Percentiles rank a stretch among this genome's conserved stretches.
These are phyloP conservation scores for Knoxia roxburghii DNA, from an alignment of 257 asterid genomes.

Conservation along the genomic window DNA sequence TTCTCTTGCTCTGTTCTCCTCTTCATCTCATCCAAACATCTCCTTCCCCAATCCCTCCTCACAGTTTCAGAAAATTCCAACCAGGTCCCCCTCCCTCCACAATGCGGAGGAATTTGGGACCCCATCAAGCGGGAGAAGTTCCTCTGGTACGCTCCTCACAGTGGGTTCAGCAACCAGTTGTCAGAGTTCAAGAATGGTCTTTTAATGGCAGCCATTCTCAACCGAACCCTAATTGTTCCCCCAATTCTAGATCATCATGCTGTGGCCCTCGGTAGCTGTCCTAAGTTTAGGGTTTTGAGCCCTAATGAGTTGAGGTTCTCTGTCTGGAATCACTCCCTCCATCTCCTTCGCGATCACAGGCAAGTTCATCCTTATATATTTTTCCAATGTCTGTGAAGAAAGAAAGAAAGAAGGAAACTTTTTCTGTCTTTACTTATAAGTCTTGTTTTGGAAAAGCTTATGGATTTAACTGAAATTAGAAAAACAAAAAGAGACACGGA, in stretches of 20 bases:
- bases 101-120: slow-evolving; percentile 12
- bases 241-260: slow-evolving; percentile 91
- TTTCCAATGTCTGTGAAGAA: not conserved
- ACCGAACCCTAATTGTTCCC: slow-evolving; percentile 75
- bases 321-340: slow-evolving; percentile 74
- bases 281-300: slow-evolving; percentile 80
- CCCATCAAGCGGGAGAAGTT: slow-evolving; percentile 35
- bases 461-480: not conserved
- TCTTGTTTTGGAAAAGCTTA: not conserved
- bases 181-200: slow-evolving; percentile 79
- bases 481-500: not conserved
- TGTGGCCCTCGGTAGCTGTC: slow-evolving; percentile 90
- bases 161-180: slow-evolving; percentile 95
- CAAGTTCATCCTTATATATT: slow-evolving; percentile 14
- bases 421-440: too few relatives aligned
- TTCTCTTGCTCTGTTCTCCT: slow-evolving; percentile 19
- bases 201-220: slow-evolving; percentile 66
- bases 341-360: slow-evolving; percentile 67
- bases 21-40: slow-evolving; percentile 39
- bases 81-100: slow-evolving; percentile 7
- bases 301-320: slow-evolving; percentile 62
- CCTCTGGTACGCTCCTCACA: slow-evolving; percentile 92
- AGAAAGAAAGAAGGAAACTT: too few relatives aligned
- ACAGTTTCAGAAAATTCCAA: slow-evolving; percentile 25
- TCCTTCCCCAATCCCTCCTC: slow-evolving; percentile 31